These are phyloP conservation scores for Neurospora cerealis DNA, from an alignment of 495 filamentous ascomycete genomes.

Conservation along the genomic window DNA sequence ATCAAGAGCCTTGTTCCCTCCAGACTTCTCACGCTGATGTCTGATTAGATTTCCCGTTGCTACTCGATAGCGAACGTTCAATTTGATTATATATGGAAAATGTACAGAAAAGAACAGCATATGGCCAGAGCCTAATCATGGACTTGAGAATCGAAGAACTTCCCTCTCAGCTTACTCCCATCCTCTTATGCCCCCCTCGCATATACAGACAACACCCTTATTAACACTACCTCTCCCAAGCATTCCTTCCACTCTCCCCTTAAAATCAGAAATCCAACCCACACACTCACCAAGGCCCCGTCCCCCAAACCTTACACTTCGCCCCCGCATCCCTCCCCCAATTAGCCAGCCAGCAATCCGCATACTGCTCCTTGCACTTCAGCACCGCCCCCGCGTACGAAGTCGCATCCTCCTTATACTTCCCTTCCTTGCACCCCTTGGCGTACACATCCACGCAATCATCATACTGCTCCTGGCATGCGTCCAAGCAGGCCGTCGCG, in stretches of 20 bases:
- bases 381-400: background rate
- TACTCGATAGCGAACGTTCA: background rate
- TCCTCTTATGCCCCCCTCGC: background rate
- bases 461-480: constrained; percentile 39
- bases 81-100: background rate
- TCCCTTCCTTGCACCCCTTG: constrained; percentile 28
- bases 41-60: background rate
- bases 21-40: background rate
- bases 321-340: constrained; percentile 2
- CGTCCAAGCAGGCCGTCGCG: constrained; percentile 32
- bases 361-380: constrained; percentile 10
- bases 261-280: background rate
- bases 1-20: background rate
- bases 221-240: background rate
- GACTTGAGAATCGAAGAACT: background rate
- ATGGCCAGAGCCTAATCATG: no score
- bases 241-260: background rate
- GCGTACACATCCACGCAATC: constrained; percentile 35
- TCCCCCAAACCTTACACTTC: constrained; percentile 15
- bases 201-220: background rate
- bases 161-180: background rate
- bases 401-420: constrained; percentile 20
- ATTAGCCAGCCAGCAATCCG: constrained; percentile 3
- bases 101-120: background rate
- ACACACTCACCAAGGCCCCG: background rate